phyloP scores from a whole-genome alignment of 2,329 filamentous ascomycete species.

The Hypoxylon sp. region DNA sequence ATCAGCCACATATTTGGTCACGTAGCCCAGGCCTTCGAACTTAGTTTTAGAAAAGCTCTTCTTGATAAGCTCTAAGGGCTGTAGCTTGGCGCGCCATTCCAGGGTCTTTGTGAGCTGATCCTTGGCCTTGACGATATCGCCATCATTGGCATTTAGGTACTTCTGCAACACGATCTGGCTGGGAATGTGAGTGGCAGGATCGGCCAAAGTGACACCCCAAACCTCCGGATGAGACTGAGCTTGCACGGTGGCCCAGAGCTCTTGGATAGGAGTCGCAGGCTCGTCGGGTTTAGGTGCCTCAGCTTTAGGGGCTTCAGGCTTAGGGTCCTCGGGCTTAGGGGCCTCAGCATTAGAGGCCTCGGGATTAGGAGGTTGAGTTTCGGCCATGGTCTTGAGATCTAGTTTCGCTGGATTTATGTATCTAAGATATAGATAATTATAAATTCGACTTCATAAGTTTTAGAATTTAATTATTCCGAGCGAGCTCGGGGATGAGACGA shows the following conservation, averaged over 20 bases:
- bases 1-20: conserved; percentile 77
- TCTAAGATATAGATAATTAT: not conserved
- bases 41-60: conserved; percentile 76
- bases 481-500: conserved; percentile 19
- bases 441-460: not conserved
- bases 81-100: conserved; percentile 83
- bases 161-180: conserved; percentile 91
- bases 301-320: conserved; percentile 39
- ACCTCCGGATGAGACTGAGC: conserved; percentile 77
- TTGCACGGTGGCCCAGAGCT: conserved; percentile 53
- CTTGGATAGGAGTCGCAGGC: conserved; percentile 50
- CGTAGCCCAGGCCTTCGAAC: conserved; percentile 84
- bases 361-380: conserved; percentile 34
- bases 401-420: not conserved
- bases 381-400: conserved; percentile 31
- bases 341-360: conserved; percentile 30
- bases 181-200: conserved; percentile 72
- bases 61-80: conserved; percentile 77
- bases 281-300: conserved; percentile 48
- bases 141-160: conserved; percentile 91
- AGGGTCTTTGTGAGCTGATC: conserved; percentile 85
- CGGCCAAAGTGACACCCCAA: conserved; percentile 83
- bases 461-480: conserved; percentile 3
- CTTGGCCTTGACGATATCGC: conserved; percentile 79
- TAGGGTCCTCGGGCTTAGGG: conserved; percentile 34